Conservation (phyloP, 2,329 filamentous ascomycete genomes). For the Fusarium luffae region DNA sequence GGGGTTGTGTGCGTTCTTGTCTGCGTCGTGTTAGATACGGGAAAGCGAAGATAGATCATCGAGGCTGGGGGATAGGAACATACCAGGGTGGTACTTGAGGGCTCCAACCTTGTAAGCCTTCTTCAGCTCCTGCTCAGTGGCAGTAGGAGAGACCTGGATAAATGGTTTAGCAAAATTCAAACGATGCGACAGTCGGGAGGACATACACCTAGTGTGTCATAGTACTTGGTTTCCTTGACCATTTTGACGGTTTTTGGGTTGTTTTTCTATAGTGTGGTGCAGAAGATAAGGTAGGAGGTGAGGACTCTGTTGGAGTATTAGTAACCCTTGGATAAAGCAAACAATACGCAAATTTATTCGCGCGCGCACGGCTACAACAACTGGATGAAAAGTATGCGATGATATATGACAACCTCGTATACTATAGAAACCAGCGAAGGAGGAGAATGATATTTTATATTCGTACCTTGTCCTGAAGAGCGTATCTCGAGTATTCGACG, state of each 20-base stretch:
- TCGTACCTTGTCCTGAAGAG: slow-evolving; percentile 44
- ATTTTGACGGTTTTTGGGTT: slow-evolving; percentile 60
- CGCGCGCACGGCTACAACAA: slow-evolving; percentile 9
- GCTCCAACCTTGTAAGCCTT: slow-evolving; percentile 88
- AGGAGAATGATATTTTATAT: slow-evolving; percentile 5
- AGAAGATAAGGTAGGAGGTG: slow-evolving; percentile 16
- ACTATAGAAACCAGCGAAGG: neutral
- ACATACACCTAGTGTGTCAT: slow-evolving; percentile 81
- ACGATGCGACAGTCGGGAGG: neutral
- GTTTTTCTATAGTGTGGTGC: slow-evolving; percentile 8
- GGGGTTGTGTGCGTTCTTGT: slow-evolving; percentile 96
- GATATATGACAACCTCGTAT: neutral
- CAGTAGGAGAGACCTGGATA: slow-evolving; percentile 77
- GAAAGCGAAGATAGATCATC: neutral
- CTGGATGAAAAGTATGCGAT: neutral
- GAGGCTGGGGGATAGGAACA: slow-evolving; percentile 52
- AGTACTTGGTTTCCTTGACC: slow-evolving; percentile 83
- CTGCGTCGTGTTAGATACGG: slow-evolving; percentile 58
- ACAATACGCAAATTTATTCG: slow-evolving; percentile 8
- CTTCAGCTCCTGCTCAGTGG: slow-evolving; percentile 88
- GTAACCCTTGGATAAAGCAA: slow-evolving; percentile 31
- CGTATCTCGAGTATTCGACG: slow-evolving; percentile 42
- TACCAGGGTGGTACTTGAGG: slow-evolving; percentile 86
- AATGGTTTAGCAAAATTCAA: slow-evolving; percentile 30
- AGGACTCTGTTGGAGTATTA: slow-evolving; percentile 39